Conservation (phyloP, 305 asterid genomes). For the Fraxinus greggii region DNA sequence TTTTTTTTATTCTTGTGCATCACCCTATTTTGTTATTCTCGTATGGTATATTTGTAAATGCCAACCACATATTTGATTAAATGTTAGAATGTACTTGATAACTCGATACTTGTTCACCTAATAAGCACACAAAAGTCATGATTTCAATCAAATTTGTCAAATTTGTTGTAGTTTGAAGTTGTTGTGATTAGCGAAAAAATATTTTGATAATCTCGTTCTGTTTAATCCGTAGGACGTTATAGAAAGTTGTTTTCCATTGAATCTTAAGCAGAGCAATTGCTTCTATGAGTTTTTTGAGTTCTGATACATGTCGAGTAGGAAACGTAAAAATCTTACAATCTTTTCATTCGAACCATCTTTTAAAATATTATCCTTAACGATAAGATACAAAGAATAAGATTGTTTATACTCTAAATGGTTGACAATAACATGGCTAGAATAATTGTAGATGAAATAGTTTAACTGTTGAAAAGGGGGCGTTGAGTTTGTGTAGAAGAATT, state of each 20-base stretch:
- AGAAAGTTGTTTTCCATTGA: no score
- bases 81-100: not conserved
- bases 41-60: not conserved
- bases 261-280: not conserved
- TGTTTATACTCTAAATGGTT: not conserved
- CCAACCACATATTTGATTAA: not conserved
- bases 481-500: constrained; percentile 18
- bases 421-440: not conserved
- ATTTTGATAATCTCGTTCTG: not conserved
- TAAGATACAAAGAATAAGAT: not conserved
- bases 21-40: not conserved
- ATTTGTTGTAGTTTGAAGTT: not conserved
- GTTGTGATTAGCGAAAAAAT: not conserved
- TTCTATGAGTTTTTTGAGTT: not conserved
- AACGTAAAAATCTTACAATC: no score
- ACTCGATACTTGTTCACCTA: not conserved
- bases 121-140: not conserved
- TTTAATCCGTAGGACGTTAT: not conserved
- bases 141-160: not conserved
- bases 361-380: not conserved
- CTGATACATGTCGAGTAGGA: not conserved
- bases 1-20: not conserved
- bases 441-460: not conserved
- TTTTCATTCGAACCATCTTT: not conserved
- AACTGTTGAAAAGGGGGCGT: not conserved